A percentile compares a stretch with the other conserved stretches of the same genome.
These are phyloP conservation scores for Septoria linicola DNA, from an alignment of 2,329 filamentous ascomycete genomes.

Conservation along the genomic window DNA sequence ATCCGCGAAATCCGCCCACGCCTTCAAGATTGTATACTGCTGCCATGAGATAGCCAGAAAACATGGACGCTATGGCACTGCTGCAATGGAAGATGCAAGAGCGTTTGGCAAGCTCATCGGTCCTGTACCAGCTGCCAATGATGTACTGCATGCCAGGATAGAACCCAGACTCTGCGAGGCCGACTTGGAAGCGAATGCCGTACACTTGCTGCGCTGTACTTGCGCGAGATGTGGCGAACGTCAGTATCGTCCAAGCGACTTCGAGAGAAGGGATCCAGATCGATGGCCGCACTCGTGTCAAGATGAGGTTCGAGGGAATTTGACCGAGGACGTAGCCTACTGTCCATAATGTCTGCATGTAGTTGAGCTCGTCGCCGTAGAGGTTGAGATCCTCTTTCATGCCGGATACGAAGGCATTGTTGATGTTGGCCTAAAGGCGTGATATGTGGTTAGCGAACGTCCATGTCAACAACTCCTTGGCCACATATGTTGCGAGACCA, in stretches of 20 bases:
- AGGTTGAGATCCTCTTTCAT: slow-evolving; percentile 52
- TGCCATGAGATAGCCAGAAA: slow-evolving; percentile 57
- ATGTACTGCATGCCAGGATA: slow-evolving; percentile 56
- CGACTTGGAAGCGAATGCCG: slow-evolving; percentile 51
- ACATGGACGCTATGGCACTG: slow-evolving; percentile 46
- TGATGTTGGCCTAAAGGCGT: slow-evolving; percentile 36
- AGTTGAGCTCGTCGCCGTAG: slow-evolving; percentile 56
- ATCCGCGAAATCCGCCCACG: slow-evolving; percentile 43
- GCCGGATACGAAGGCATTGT: slow-evolving; percentile 47
- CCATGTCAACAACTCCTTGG: too few relatives aligned
- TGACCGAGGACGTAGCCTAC: slow-evolving; percentile 49
- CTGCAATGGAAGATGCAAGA: slow-evolving; percentile 55
- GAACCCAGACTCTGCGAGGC: slow-evolving; percentile 52
- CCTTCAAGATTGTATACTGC: slow-evolving; percentile 52
- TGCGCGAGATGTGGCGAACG: slow-evolving; percentile 44
- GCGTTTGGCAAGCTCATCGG: slow-evolving; percentile 53
- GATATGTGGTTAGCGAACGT: too few relatives aligned
- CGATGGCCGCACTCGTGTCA: slow-evolving; percentile 50
- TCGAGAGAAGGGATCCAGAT: slow-evolving; percentile 52
- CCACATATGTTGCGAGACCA: too few relatives aligned
- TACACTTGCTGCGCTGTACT: slow-evolving; percentile 47
- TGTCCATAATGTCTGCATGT: slow-evolving; percentile 58
- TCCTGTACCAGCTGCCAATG: slow-evolving; percentile 54
- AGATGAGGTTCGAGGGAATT: slow-evolving; percentile 50
- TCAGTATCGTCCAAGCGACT: slow-evolving; percentile 50